Percentiles rank a stretch among this genome's conserved stretches.
phyloP scores from a whole-genome alignment of 768 basidiomycete species.

The Termitomyces bulborhizus region DNA sequence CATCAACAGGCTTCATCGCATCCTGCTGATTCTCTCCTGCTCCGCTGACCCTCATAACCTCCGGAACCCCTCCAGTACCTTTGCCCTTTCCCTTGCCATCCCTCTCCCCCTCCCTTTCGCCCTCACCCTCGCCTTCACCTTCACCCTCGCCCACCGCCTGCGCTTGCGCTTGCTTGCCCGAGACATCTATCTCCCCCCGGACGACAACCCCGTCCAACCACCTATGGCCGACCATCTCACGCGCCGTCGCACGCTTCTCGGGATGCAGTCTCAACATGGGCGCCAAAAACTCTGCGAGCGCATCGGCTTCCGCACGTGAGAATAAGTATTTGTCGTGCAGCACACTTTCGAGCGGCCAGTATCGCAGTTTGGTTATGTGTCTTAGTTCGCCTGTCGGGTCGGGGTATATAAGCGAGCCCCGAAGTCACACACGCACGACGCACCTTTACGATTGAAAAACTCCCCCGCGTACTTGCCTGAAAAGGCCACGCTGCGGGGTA shows the following conservation, averaged over 20 bases:
- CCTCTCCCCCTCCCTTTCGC: constrained; percentile 10
- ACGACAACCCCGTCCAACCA: constrained; percentile 87
- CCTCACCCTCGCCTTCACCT: constrained; percentile 18
- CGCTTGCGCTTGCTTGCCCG: no score
- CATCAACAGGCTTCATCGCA: constrained; percentile 76
- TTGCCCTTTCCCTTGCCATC: not conserved
- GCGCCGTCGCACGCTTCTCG: constrained; percentile 82
- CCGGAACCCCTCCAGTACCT: not conserved
- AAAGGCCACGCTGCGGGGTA: constrained; percentile 78
- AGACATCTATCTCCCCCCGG: constrained; percentile 81
- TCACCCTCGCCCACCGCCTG: no score
- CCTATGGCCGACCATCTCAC: constrained; percentile 78
- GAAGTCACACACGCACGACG: constrained; percentile 11
- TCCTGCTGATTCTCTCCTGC: constrained; percentile 25
- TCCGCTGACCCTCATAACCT: not conserved
- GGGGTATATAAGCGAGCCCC: not conserved
- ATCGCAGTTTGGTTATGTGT: constrained; percentile 90
- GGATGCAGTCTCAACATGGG: constrained; percentile 91
- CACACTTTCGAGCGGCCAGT: constrained; percentile 80
- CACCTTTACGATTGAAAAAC: constrained; percentile 95
- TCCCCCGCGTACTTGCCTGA: constrained; percentile 90
- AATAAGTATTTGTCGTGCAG: constrained; percentile 96
- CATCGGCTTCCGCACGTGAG: constrained; percentile 72
- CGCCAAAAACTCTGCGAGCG: constrained; percentile 71
- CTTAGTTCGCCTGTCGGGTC: constrained; percentile 62